These are phyloP conservation scores for Corynascus novoguineensis DNA, from an alignment of 495 filamentous ascomycete species.

Conservation along the genomic window DNA sequence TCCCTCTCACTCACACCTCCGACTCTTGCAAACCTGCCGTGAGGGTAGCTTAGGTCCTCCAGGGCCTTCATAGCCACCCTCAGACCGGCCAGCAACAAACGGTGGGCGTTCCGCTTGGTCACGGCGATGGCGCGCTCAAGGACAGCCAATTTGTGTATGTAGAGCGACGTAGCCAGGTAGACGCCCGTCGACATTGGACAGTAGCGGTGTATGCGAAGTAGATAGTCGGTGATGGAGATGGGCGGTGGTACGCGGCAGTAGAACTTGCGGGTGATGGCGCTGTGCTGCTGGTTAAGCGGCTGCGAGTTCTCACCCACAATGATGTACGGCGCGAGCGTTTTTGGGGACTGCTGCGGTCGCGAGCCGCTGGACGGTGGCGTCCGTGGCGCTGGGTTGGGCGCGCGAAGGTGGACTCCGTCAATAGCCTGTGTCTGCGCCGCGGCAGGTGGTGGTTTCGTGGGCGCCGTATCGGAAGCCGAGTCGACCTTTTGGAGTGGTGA, in stretches of 20 bases:
- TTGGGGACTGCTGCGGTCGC: conserved; percentile 1
- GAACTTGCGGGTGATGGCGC: conserved; percentile 81
- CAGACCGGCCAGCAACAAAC: conserved; percentile 76
- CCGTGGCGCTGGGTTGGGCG: background rate
- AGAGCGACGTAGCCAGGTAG: conserved; percentile 86
- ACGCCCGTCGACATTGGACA: conserved; percentile 97
- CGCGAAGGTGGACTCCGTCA: conserved; percentile 41
- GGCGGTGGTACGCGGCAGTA: conserved; percentile 80
- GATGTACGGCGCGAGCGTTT: conserved; percentile 42
- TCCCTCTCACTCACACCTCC: conserved; percentile 80
- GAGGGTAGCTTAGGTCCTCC: conserved; percentile 82
- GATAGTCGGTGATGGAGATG: conserved; percentile 77
- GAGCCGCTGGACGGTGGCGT: conserved; percentile 15
- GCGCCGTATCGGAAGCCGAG: conserved; percentile 9
- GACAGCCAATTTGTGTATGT: conserved; percentile 75
- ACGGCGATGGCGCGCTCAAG: conserved; percentile 67
- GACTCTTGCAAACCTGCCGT: conserved; percentile 77
- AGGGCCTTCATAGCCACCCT: conserved; percentile 87
- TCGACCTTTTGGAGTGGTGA: conserved; percentile 14
- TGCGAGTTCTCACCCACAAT: conserved; percentile 58
- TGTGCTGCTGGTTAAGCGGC: conserved; percentile 62
- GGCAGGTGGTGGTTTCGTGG: background rate
- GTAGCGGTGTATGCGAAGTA: conserved; percentile 77
- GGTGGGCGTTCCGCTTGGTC: conserved; percentile 78
- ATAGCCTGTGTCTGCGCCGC: conserved; percentile 24